Conservation (phyloP, 2,329 filamentous ascomycete genomes). For the Clathrospora elynae region DNA sequence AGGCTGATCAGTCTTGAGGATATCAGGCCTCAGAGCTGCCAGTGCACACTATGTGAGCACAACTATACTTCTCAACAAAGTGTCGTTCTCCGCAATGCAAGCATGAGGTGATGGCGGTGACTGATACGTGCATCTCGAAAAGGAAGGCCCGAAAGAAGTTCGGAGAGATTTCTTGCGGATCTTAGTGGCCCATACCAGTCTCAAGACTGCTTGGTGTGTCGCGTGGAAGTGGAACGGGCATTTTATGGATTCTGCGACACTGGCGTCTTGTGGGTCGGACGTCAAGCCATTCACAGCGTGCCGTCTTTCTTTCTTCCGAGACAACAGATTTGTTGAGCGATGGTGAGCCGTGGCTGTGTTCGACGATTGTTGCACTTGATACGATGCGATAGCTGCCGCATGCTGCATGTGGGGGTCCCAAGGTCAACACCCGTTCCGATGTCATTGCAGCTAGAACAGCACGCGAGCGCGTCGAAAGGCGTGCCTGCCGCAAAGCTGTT, state of each 20-base stretch:
- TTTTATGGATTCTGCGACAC: constrained; percentile 31
- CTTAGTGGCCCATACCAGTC: constrained; percentile 17
- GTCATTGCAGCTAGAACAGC: constrained; percentile 1
- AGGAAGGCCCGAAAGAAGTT: constrained; percentile 29
- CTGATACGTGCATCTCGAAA: constrained; percentile 20
- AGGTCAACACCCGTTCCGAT: constrained; percentile 4
- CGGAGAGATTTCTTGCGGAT: constrained; percentile 18
- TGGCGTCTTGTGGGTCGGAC: constrained; percentile 19
- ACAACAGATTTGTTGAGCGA: constrained; percentile 8
- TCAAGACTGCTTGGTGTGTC: constrained; percentile 32
- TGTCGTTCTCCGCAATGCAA: constrained; percentile 5
- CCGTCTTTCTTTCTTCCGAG: constrained; percentile 5
- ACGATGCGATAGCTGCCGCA: constrained; percentile 4
- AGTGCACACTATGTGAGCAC: constrained; percentile 2
- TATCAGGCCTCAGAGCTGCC: background rate
- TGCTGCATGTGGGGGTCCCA: constrained; percentile 16
- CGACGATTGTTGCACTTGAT: constrained; percentile 1
- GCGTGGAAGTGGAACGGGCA: constrained; percentile 44
- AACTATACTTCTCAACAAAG: background rate
- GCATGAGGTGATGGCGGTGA: constrained; percentile 15
- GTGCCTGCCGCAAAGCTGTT: constrained; percentile 1
- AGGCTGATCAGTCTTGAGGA: background rate
- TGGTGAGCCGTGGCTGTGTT: background rate
- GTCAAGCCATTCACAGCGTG: constrained; percentile 4
- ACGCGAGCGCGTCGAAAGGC: constrained; percentile 4